phyloP scores from a whole-genome alignment of 1,139 yeast genomes.

The Saccharomycopsis hybrid region DNA sequence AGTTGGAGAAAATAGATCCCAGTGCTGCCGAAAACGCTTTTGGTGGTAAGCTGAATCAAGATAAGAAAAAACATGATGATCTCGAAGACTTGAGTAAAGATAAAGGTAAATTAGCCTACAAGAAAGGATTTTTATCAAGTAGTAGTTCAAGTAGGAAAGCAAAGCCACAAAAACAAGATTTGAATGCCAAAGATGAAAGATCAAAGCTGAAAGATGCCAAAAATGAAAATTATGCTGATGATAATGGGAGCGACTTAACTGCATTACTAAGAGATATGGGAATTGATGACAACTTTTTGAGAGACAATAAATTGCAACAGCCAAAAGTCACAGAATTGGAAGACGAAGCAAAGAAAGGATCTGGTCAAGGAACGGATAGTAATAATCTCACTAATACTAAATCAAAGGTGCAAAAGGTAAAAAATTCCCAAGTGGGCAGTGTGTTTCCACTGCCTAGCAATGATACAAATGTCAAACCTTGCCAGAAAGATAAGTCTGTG shows the following conservation, averaged over 20 bases:
- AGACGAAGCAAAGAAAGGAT: neutral
- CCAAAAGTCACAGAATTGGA: neutral
- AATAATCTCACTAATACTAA: neutral
- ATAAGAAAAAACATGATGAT: neutral
- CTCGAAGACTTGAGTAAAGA: neutral
- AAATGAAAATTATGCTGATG: conserved; percentile 7
- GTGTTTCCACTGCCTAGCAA: too few species aligned
- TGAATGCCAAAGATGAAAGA: neutral
- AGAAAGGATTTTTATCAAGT: conserved; percentile 15
- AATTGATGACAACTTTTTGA: neutral
- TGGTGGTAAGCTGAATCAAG: conserved; percentile 1
- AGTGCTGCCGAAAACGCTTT: neutral
- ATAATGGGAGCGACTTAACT: conserved; percentile 4
- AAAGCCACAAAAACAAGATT: neutral
- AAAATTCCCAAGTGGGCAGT: neutral
- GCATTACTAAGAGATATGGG: conserved; percentile 17
- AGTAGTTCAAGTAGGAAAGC: neutral
- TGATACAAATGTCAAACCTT: too few species aligned
- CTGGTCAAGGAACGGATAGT: neutral
- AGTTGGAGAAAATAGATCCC: conserved; percentile 11
- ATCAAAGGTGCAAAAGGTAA: neutral
- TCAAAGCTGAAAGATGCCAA: neutral
- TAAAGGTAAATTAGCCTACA: conserved; percentile 10
- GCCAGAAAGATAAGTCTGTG: neutral
- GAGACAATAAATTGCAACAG: neutral